Conservation (phyloP, 2,329 filamentous ascomycete species). For the Aspergillus ibericus region DNA sequence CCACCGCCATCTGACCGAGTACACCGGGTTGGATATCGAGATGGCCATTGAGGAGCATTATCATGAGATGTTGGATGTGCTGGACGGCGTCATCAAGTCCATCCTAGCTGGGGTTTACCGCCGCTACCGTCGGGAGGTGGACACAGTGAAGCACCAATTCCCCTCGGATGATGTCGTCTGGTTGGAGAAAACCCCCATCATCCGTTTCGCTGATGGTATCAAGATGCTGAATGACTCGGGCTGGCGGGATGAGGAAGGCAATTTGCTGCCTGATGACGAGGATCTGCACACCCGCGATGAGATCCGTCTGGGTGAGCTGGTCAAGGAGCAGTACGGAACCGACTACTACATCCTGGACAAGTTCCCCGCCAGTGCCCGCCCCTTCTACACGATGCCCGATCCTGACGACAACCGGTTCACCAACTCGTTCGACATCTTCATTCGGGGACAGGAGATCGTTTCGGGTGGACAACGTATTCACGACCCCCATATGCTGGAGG, state of each 20-base stretch:
- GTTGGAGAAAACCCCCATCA: slow-evolving; percentile 78
- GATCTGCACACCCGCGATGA: slow-evolving; percentile 85
- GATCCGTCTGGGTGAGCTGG: slow-evolving; percentile 77
- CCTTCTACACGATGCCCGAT: slow-evolving; percentile 90
- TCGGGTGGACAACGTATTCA: slow-evolving; percentile 94
- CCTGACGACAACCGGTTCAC: slow-evolving; percentile 70
- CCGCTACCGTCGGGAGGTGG: slow-evolving; percentile 69
- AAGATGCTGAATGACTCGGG: slow-evolving; percentile 77
- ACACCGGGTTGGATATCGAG: slow-evolving; percentile 87
- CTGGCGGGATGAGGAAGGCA: slow-evolving; percentile 75
- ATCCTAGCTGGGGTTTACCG: slow-evolving; percentile 73
- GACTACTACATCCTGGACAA: slow-evolving; percentile 96
- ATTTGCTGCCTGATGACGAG: slow-evolving; percentile 67
- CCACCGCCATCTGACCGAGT: slow-evolving; percentile 90
- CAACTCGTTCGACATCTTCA: slow-evolving; percentile 93
- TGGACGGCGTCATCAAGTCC: slow-evolving; percentile 78
- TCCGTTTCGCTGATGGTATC: slow-evolving; percentile 77
- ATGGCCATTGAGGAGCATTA: slow-evolving; percentile 91
- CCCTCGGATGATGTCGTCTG: slow-evolving; percentile 84
- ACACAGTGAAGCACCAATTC: slow-evolving; percentile 78
- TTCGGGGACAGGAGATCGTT: slow-evolving; percentile 88
- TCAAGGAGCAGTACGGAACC: slow-evolving; percentile 82
- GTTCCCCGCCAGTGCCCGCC: slow-evolving; percentile 79
- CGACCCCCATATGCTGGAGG: slow-evolving; percentile 69
- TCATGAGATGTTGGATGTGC: slow-evolving; percentile 76